Conservation (phyloP, 139 green algal species). For the Chlorella vulgaris region DNA sequence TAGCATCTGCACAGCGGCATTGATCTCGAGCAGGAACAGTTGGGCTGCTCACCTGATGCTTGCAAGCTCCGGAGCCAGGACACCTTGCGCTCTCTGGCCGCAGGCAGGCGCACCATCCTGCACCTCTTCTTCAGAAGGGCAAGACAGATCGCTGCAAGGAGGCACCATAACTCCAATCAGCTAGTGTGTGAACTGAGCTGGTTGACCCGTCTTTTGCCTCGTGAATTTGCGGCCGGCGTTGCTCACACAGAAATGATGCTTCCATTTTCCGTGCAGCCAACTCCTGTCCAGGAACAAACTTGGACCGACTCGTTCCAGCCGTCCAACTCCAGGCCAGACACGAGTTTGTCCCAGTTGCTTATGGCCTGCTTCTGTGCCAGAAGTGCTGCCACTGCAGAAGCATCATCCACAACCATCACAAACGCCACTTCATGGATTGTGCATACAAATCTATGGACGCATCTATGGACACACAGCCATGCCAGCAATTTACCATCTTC, state of each 20-base stretch:
- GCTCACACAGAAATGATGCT: neutral
- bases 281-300: neutral
- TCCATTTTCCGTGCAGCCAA: neutral
- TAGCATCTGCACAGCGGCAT: neutral
- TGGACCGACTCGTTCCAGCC: neutral
- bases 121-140: neutral
- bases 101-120: neutral
- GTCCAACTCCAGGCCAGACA: neutral
- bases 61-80: neutral
- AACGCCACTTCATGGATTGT: neutral
- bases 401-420: too few relatives aligned
- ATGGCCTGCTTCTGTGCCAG: slow-evolving; percentile 14
- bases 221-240: too few relatives aligned
- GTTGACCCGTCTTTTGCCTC: too few relatives aligned
- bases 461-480: neutral
- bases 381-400: neutral
- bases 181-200: too few relatives aligned
- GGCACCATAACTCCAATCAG: neutral
- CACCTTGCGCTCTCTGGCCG: neutral
- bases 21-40: neutral
- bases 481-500: neutral
- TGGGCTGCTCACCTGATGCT: neutral
- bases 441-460: neutral
- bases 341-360: slow-evolving; percentile 2
- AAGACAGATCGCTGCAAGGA: neutral